Conservation (phyloP, 352 stramenopile species). For the Phytophthora meadii region DNA sequence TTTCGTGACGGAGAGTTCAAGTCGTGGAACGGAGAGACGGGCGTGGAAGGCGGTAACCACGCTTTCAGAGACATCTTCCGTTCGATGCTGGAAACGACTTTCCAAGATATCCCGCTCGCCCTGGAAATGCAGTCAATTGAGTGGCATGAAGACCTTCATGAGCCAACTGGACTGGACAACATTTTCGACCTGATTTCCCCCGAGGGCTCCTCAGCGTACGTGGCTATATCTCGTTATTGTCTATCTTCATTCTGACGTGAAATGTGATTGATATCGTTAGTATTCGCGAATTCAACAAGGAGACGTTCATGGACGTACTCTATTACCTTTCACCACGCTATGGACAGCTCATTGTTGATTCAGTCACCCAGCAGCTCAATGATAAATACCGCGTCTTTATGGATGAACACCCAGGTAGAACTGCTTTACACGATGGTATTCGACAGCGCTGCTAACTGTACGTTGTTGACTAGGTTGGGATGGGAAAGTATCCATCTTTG, state of each 20-base stretch:
- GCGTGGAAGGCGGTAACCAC: constrained; percentile 81
- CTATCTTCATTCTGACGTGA: neutral
- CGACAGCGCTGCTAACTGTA: neutral
- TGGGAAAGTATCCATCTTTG: constrained; percentile 91
- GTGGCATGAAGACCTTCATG: constrained; percentile 90
- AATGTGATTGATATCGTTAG: constrained; percentile 31
- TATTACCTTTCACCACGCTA: constrained; percentile 93
- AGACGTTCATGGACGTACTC: constrained; percentile 94
- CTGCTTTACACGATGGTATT: too few species aligned
- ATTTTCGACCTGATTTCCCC: constrained; percentile 88
- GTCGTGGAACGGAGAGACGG: constrained; percentile 76
- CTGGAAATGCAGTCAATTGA: constrained; percentile 92
- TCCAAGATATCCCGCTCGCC: constrained; percentile 80
- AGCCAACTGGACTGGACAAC: constrained; percentile 83
- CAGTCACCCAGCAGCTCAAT: constrained; percentile 88
- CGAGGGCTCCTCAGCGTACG: constrained; percentile 75
- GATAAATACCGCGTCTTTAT: constrained; percentile 93
- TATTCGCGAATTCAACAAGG: constrained; percentile 94
- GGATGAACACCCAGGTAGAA: constrained; percentile 76
- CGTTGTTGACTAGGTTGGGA: constrained; percentile 62
- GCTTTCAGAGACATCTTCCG: constrained; percentile 83
- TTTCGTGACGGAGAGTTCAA: constrained; percentile 88
- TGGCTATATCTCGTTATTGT: neutral
- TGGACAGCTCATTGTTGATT: constrained; percentile 92
- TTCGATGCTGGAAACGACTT: constrained; percentile 79